Base-by-base conservation (phyloP, 345 rosid species). In the Lepidium sativum region DNA sequence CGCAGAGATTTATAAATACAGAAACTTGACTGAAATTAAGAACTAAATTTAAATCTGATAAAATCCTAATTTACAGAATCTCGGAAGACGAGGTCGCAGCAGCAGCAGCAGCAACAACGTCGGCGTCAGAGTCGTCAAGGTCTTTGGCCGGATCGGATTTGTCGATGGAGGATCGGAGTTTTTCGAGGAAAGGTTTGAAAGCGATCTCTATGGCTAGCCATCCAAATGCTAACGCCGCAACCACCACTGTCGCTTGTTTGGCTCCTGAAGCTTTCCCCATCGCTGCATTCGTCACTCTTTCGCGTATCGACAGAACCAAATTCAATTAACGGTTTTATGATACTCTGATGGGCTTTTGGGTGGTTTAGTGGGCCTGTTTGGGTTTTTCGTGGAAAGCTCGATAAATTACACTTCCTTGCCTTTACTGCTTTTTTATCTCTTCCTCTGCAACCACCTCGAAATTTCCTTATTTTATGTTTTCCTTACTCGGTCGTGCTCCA, bases 181-280 rank as follows among this genome's bases (percentile, higher is more conserved):
- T 84, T 59, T 81, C 87, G 73, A 92, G 85, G 67, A 87, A 63
- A 9, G 95, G 92, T 80, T 87, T 92, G 72, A 89, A 81, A 34
- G 87, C 96, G 57, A 92, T 72, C 82, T 86, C 95, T 20, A 92
- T 80, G 1, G 98, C 88, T 42, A 91, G 63, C 96, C 96, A 92
- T 8, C 96, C 92, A 5, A 86, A 65, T 3, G 89, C 89, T 6
- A 89, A 75, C 25, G 96, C 96, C 18, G 95, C 96, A 1, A 82
- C 71, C 40, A 85, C 95, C 44, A 82, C 75, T 65, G 81, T 76
- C 62, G 83, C 92, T 43, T 75, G 87, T 66, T 86, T 89, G 59
- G 75, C 14, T 1, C 68, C 49, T 13, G 71, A 62, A 31, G 70
- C 10, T 65, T 74, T 53, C 10, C 58, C 70, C 75, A 71, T 71